phyloP scores from a whole-genome alignment of 1,139 yeast species.

The Magnusiomyces fungicola region DNA sequence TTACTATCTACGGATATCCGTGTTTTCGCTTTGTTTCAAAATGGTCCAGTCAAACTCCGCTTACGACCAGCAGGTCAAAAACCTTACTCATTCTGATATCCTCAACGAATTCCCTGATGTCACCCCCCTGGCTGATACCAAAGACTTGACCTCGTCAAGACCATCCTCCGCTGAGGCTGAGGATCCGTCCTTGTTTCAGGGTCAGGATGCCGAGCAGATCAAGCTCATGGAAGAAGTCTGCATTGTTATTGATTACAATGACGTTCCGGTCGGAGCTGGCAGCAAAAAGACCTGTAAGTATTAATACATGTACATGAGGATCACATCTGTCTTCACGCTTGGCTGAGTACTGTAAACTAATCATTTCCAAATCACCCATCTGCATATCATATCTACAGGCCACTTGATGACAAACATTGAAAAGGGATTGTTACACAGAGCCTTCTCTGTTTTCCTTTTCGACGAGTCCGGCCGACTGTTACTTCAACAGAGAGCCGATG shows the following conservation, averaged over 20 bases:
- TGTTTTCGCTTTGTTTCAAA: no score
- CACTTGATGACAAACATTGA: conserved; percentile 86
- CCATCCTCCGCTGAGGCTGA: conserved; percentile 16
- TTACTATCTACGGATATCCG: background rate
- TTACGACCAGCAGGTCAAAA: conserved; percentile 50
- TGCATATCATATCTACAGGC: no score
- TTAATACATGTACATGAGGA: no score
- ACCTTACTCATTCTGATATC: conserved; percentile 44
- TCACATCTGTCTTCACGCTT: no score
- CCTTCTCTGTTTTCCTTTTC: conserved; percentile 89
- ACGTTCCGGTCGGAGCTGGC: conserved; percentile 84
- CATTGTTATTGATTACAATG: conserved; percentile 83
- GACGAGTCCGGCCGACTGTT: conserved; percentile 68
- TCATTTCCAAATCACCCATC: no score
- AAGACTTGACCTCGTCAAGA: conserved; percentile 6
- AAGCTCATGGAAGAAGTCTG: conserved; percentile 94
- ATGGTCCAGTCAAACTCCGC: conserved; percentile 13
- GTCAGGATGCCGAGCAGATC: conserved; percentile 92
- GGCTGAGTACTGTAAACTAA: no score
- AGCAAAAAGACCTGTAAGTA: conserved; percentile 71
- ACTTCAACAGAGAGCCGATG: conserved; percentile 90
- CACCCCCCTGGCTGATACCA: conserved; percentile 10
- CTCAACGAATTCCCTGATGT: conserved; percentile 52
- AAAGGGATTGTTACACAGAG: conserved; percentile 83
- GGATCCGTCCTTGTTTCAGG: conserved; percentile 46